A percentile compares a stretch with the other conserved stretches of the same genome.
These are phyloP conservation scores for Gracilaria vermiculophylla DNA, from an alignment of 23 red algal genomes.

Conservation along the genomic window DNA sequence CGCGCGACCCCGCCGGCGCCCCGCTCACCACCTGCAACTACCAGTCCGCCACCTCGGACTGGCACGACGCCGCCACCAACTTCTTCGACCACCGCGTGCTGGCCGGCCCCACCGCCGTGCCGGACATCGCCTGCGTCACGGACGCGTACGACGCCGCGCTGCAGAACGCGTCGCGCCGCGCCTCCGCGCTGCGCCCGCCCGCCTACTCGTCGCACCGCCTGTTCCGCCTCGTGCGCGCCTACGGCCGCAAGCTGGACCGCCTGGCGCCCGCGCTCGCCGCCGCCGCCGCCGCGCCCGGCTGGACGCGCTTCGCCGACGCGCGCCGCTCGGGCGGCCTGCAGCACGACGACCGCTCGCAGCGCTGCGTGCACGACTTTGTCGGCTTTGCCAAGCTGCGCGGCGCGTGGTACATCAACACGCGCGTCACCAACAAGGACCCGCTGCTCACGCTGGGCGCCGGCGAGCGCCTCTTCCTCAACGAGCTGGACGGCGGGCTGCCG, in stretches of 20 bases:
- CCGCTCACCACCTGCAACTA: conserved; percentile 41
- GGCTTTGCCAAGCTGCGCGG: conserved; percentile 4
- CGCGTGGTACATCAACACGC: conserved; percentile 1
- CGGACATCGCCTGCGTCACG: conserved; percentile 1
- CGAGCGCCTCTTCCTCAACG: background rate
- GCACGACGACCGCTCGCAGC: conserved; percentile 31
- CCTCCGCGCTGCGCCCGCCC: background rate
- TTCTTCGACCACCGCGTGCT: conserved; percentile 3
- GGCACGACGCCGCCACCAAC: background rate
- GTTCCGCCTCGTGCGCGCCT: background rate
- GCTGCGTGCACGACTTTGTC: conserved; percentile 18
- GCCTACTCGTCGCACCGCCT: background rate
- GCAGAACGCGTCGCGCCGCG: background rate
- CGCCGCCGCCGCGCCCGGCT: background rate
- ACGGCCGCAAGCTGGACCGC: background rate
- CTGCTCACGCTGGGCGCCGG: background rate
- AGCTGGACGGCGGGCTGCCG: background rate
- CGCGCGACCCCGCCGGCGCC: background rate
- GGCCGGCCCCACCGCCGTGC: background rate
- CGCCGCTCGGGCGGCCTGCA: background rate
- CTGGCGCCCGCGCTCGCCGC: background rate
- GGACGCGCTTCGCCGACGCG: background rate
- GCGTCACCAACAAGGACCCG: conserved; percentile 13
- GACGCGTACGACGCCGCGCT: conserved; percentile 8
- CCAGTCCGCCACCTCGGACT: background rate